Evolutionary conservation across 2,329 filamentous ascomycete species (phyloP).

Genomic region (Chaetothyriales sp.): DNA sequence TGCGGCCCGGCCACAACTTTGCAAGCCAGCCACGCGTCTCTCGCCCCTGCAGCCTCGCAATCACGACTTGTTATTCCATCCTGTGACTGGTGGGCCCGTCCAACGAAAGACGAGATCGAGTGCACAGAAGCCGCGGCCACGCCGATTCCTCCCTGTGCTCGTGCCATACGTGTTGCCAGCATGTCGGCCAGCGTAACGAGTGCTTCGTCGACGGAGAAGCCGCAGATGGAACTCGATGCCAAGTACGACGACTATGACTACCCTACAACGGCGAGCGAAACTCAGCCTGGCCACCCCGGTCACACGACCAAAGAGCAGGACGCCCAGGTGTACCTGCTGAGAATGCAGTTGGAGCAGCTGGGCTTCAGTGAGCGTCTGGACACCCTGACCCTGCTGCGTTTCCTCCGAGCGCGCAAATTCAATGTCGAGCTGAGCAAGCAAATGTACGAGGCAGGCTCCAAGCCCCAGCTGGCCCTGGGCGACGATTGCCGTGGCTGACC

Average conservation of each 20-base stretch:
- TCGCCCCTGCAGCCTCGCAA: not conserved
- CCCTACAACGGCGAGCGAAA: conserved; percentile 60
- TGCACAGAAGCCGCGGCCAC: no score
- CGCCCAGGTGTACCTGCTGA: conserved; percentile 75
- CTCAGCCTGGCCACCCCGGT: conserved; percentile 68
- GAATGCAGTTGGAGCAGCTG: conserved; percentile 67
- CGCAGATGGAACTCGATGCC: conserved; percentile 47
- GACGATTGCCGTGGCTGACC: conserved; percentile 3
- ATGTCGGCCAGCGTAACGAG: not conserved
- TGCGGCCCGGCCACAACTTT: no score
- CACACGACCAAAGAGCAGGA: conserved; percentile 77
- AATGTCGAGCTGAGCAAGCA: conserved; percentile 69
- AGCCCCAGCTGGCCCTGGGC: not conserved
- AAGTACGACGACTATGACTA: conserved; percentile 97
- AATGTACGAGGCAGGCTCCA: conserved; percentile 52
- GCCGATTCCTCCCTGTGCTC: no score
- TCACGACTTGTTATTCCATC: not conserved
- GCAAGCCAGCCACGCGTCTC: not conserved
- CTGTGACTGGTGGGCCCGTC: no score
- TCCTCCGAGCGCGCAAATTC: conserved; percentile 90
- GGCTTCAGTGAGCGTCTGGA: conserved; percentile 77
- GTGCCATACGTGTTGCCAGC: no score
- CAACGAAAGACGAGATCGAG: no score
- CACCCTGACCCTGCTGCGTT: conserved; percentile 82
- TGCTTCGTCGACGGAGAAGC: not conserved